Evolutionary conservation across 306 rosid genomes (phyloP), one percentile per base, ranked within the genome.

Genomic region (Canavalia ensiformis): DNA sequence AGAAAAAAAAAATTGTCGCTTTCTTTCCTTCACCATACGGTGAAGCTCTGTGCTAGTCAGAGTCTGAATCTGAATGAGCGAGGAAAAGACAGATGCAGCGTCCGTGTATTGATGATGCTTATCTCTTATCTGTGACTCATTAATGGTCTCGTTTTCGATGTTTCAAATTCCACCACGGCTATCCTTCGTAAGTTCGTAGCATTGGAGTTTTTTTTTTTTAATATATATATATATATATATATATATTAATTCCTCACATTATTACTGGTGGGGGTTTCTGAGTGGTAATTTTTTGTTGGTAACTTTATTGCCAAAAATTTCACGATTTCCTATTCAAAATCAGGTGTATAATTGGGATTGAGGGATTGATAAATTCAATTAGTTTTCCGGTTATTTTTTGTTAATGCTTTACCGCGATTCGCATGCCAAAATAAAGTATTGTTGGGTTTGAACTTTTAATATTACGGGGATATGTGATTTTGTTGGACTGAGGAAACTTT

Each of bases 391-490:
- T 31, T 49, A 29, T 41, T 25, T 71, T 72, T 54, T 70, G 49
- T 11, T 8, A 33, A 9, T 68, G 60, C 76, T 79, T 79, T 79
- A 56, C 68, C 55, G 35, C 49, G 29, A 45, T 50, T 81, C 51
- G 10, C 59, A 33, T 66, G 47, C 54, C 33, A 18, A 65, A 70
- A 74, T 47, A 31, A 69, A 13, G 59, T 52, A 25, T 13, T 70
- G 37, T 3, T 49, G 33, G 42, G 25, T 62, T 11, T 44, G 70
- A 64, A 71, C 81, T 77, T 62, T 74, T 45, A 76, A 76, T 49
- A 18, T 33, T 9, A 69, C 47, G 18, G 1, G 50, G 72, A 57
- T 33, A 11, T 60, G 64, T 49, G 73, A 11, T 25, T 59, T 11
- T 42, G 56, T 18, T 74, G 11, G 58, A n/a, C 29, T 0, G 28